Evolutionary conservation across 2,329 filamentous ascomycete genomes (phyloP).

Genomic region (Calonectria hongkongensis): DNA sequence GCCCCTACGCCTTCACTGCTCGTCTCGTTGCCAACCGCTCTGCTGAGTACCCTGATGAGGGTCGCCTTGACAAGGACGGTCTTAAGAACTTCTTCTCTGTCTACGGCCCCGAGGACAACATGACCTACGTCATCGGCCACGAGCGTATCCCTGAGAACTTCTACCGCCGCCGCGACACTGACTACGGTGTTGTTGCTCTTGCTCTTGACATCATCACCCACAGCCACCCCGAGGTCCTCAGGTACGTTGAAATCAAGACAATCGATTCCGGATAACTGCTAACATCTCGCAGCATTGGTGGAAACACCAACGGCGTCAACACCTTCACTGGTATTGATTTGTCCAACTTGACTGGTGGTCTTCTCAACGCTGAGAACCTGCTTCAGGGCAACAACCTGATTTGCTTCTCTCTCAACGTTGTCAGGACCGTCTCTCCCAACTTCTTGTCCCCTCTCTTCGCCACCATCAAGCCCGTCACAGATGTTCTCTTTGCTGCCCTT

Average conservation of each 20-base stretch:
- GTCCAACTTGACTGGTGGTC: constrained; percentile 61
- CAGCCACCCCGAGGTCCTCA: constrained; percentile 64
- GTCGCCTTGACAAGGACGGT: constrained; percentile 54
- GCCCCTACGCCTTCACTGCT: constrained; percentile 66
- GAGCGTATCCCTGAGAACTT: constrained; percentile 73
- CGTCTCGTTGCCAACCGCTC: constrained; percentile 67
- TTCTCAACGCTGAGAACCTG: constrained; percentile 8
- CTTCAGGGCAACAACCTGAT: constrained; percentile 13
- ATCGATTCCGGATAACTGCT: neutral
- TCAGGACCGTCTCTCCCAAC: constrained; percentile 10
- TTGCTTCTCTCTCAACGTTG: constrained; percentile 1
- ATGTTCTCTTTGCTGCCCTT: constrained; percentile 12
- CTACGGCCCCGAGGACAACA: constrained; percentile 57
- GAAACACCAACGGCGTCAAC: constrained; percentile 71
- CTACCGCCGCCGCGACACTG: constrained; percentile 63
- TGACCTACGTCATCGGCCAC: constrained; percentile 67
- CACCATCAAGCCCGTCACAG: neutral
- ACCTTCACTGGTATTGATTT: constrained; percentile 69
- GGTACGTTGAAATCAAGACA: constrained; percentile 22
- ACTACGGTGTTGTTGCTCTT: constrained; percentile 67
- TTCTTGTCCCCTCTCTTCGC: constrained; percentile 1
- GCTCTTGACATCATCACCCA: constrained; percentile 62
- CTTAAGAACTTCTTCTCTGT: constrained; percentile 70
- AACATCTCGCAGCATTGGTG: constrained; percentile 64
- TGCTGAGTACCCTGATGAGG: constrained; percentile 60